These are phyloP conservation scores for Trichoderma sp. DNA, from an alignment of 2,329 filamentous ascomycete species.

Conservation along the genomic window DNA sequence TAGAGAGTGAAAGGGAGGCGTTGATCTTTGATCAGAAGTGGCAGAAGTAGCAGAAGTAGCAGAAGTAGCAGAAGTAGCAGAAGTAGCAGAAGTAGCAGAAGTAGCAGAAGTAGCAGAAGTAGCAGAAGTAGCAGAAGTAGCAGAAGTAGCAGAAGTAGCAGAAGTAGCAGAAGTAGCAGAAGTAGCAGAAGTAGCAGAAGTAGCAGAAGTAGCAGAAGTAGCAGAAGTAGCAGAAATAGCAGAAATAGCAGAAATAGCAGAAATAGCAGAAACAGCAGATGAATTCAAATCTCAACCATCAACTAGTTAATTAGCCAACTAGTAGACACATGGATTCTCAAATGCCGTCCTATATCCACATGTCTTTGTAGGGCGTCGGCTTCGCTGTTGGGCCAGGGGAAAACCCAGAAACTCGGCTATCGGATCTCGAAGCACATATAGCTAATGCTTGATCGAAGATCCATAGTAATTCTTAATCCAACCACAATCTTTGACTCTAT, in stretches of 20 bases:
- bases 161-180: background rate
- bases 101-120: background rate
- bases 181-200: background rate
- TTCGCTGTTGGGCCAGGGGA: background rate
- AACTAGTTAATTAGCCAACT: background rate
- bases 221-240: background rate
- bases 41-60: background rate
- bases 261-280: background rate
- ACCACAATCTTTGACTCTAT: background rate
- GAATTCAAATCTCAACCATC: too few relatives aligned
- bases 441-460: background rate
- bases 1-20: background rate
- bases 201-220: background rate
- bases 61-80: background rate
- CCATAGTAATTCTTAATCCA: background rate
- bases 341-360: background rate
- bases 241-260: background rate
- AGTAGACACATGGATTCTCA: background rate
- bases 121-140: background rate
- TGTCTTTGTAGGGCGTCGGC: background rate
- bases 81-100: background rate
- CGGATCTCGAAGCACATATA: background rate
- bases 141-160: background rate
- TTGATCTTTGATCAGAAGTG: background rate
- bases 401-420: background rate